phyloP scores from a whole-genome alignment of 305 asterid species.

The Withania somnifera region DNA sequence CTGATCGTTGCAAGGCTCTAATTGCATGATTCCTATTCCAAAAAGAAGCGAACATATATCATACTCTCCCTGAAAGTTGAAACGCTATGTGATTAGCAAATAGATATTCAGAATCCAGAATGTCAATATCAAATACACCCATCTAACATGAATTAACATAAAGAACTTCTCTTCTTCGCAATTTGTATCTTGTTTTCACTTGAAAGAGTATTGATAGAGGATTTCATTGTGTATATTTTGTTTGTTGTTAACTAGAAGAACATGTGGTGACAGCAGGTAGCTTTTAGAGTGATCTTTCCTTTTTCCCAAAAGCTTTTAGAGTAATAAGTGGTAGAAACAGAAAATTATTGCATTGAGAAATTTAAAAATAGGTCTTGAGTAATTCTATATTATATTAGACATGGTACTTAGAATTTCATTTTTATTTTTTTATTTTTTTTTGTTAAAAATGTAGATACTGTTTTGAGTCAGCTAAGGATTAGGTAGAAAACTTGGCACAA shows the following conservation, averaged over 20 bases:
- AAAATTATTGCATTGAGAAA: not conserved
- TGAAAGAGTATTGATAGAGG: not conserved
- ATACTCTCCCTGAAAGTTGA: conserved; percentile 68
- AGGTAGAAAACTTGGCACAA: not conserved
- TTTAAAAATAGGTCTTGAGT: not conserved
- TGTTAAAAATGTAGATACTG: not conserved
- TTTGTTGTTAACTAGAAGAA: not conserved
- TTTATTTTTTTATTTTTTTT: not conserved
- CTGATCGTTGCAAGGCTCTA: conserved; percentile 58
- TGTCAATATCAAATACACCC: not conserved
- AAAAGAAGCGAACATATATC: conserved; percentile 94
- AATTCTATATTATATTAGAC: not conserved
- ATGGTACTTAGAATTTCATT: not conserved
- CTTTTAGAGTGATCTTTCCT: not conserved
- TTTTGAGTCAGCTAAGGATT: not conserved
- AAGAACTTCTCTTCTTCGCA: not conserved
- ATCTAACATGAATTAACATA: not conserved
- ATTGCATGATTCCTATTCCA: conserved; percentile 89
- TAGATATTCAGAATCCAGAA: not conserved
- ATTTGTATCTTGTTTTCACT: not conserved
- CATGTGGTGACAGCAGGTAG: not conserved
- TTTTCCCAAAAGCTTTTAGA: not conserved
- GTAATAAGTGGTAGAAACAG: not conserved
- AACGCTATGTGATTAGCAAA: not conserved
- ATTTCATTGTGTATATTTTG: not conserved